Conservation (phyloP, 2,329 filamentous ascomycete species). For the Didymella sp. region DNA sequence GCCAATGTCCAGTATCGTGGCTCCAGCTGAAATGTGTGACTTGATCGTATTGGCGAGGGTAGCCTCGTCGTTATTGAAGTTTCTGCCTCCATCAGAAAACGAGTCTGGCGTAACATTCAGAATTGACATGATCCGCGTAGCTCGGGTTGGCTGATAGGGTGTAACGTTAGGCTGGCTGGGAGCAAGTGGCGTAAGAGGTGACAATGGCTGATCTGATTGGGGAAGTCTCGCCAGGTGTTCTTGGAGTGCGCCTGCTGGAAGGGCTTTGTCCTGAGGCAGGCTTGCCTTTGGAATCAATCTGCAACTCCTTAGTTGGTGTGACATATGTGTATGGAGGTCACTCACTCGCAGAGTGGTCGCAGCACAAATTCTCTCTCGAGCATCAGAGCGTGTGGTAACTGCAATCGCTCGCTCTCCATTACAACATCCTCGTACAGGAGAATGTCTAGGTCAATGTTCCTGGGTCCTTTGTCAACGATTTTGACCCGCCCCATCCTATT, state of each 20-base stretch:
- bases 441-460: slow-evolving; percentile 94
- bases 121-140: slow-evolving; percentile 89
- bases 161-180: slow-evolving; percentile 42
- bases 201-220: slow-evolving; percentile 45
- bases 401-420: slow-evolving; percentile 75
- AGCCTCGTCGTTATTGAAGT: slow-evolving; percentile 50
- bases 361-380: slow-evolving; percentile 93
- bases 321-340: not conserved
- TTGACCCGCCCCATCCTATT: slow-evolving; percentile 79
- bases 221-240: slow-evolving; percentile 48
- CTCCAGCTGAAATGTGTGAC: slow-evolving; percentile 70
- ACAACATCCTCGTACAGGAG: slow-evolving; percentile 75
- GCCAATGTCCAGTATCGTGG: slow-evolving; percentile 87
- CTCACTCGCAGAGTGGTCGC: slow-evolving; percentile 80
- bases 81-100: slow-evolving; percentile 86
- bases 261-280: slow-evolving; percentile 54
- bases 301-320: slow-evolving; percentile 16
- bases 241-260: slow-evolving; percentile 51
- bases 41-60: slow-evolving; percentile 65
- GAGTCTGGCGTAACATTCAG: slow-evolving; percentile 95
- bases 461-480: slow-evolving; percentile 87
- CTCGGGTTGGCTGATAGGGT: slow-evolving; percentile 29
- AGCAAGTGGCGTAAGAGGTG: slow-evolving; percentile 49
- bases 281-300: slow-evolving; percentile 39
- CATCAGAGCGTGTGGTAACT: slow-evolving; percentile 83